Conservation (phyloP, 1,284 basidiomycete species). For the Porodaedalea pini region DNA sequence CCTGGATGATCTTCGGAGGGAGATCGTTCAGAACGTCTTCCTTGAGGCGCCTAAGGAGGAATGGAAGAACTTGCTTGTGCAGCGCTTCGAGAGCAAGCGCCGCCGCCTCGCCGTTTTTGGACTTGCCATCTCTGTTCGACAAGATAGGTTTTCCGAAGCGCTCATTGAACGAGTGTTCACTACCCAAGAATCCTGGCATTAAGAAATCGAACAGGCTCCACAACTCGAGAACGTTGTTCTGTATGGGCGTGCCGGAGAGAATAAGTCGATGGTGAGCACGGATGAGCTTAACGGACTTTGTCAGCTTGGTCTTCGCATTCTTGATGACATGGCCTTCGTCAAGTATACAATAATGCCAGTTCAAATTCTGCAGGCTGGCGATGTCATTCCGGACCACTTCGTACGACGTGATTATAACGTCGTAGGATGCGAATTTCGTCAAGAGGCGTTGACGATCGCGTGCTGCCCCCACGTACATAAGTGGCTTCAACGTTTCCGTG, state of each 20-base stretch:
- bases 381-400: conserved; percentile 98
- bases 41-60: conserved; percentile 93
- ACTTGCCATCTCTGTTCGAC: conserved; percentile 92
- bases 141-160: conserved; percentile 95
- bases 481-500: conserved; percentile 77
- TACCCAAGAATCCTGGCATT: conserved; percentile 98
- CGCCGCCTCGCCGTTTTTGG: conserved; percentile 92
- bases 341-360: conserved; percentile 96
- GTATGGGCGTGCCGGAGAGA: conserved; percentile 96
- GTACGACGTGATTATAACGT: conserved; percentile 95
- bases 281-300: conserved; percentile 92
- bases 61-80: conserved; percentile 99
- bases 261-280: conserved; percentile 91
- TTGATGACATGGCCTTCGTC: conserved; percentile 99
- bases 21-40: conserved; percentile 96
- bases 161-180: conserved; percentile 93
- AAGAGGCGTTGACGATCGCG: conserved; percentile 77
- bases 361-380: conserved; percentile 63
- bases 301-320: conserved; percentile 96
- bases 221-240: conserved; percentile 97
- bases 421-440: conserved; percentile 65
- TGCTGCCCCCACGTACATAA: conserved; percentile 91
- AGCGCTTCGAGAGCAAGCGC: conserved; percentile 91
- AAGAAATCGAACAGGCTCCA: conserved; percentile 99
- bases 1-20: conserved; percentile 99